Conservation (phyloP, 345 rosid genomes). For the Lumnitzera littorea region DNA sequence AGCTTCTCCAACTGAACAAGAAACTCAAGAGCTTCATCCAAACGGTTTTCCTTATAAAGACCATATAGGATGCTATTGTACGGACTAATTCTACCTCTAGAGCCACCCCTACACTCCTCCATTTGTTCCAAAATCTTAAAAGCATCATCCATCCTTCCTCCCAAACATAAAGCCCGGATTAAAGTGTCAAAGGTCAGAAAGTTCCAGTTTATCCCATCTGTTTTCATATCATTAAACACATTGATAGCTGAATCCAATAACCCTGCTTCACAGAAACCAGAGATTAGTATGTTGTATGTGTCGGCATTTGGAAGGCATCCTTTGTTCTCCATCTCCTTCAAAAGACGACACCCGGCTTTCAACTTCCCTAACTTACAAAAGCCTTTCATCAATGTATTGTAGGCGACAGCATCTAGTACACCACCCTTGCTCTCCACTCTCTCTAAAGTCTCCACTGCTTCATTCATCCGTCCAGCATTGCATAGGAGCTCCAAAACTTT, state of each 20-base stretch:
- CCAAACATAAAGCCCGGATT: conserved; percentile 46
- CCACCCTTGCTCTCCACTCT: conserved; percentile 67
- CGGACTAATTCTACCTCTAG: conserved; percentile 33
- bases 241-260: conserved; percentile 63
- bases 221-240: conserved; percentile 68
- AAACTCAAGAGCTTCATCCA: conserved; percentile 57
- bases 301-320: conserved; percentile 75
- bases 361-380: conserved; percentile 55
- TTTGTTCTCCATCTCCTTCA: conserved; percentile 71
- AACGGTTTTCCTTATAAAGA: conserved; percentile 42
- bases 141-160: conserved; percentile 47
- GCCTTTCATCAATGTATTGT: conserved; percentile 66
- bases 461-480: conserved; percentile 48
- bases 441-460: conserved; percentile 64
- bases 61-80: conserved; percentile 66
- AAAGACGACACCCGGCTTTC: conserved; percentile 44
- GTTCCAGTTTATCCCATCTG: conserved; percentile 62
- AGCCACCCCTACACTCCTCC: conserved; percentile 46
- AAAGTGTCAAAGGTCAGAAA: conserved; percentile 47
- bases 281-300: conserved; percentile 56
- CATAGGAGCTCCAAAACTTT: conserved; percentile 67
- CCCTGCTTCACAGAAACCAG: conserved; percentile 46
- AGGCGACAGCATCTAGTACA: conserved; percentile 51
- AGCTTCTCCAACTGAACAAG: conserved; percentile 49
- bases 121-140: conserved; percentile 65